These are phyloP conservation scores for Ophiognomonia clavigignenti-juglandacearum DNA, from an alignment of 2,329 filamentous ascomycete genomes.

Conservation along the genomic window DNA sequence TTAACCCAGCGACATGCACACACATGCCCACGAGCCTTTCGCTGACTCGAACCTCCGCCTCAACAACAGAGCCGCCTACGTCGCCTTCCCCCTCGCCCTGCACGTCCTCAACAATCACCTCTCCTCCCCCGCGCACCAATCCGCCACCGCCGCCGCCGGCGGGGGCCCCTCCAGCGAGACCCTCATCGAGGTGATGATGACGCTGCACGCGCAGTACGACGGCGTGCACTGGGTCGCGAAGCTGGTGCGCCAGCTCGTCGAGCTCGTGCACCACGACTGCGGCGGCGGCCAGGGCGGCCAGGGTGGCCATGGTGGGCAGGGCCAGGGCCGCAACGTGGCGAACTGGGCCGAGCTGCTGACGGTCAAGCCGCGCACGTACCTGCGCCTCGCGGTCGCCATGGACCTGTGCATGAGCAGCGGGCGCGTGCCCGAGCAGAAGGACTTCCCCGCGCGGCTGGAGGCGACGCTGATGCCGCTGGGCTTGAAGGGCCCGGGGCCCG, in stretches of 20 bases:
- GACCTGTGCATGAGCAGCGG: conserved; percentile 40
- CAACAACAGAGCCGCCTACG: conserved; percentile 27
- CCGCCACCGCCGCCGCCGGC: too few species aligned
- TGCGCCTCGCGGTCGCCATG: conserved; percentile 38
- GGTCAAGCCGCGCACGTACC: conserved; percentile 33
- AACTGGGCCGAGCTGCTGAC: conserved; percentile 39
- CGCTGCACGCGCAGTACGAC: conserved; percentile 39
- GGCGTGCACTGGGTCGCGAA: conserved; percentile 33
- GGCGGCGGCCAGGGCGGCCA: neutral
- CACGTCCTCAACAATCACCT: conserved; percentile 33
- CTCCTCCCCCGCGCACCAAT: conserved; percentile 22
- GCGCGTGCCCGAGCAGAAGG: conserved; percentile 33
- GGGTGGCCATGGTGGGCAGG: too few species aligned
- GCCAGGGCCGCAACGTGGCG: too few species aligned
- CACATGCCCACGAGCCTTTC: neutral
- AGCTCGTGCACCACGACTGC: conserved; percentile 31
- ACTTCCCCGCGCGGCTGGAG: conserved; percentile 33
- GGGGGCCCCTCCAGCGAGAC: too few species aligned
- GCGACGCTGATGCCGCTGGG: neutral
- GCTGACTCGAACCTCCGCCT: neutral
- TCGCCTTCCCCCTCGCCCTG: conserved; percentile 29
- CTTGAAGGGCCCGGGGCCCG: too few species aligned
- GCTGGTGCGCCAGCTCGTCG: conserved; percentile 9
- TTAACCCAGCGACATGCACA: too few species aligned
- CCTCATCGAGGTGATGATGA: conserved; percentile 40